Conservation (phyloP, 495 filamentous ascomycete species). For the Aeminium ludgeri region DNA sequence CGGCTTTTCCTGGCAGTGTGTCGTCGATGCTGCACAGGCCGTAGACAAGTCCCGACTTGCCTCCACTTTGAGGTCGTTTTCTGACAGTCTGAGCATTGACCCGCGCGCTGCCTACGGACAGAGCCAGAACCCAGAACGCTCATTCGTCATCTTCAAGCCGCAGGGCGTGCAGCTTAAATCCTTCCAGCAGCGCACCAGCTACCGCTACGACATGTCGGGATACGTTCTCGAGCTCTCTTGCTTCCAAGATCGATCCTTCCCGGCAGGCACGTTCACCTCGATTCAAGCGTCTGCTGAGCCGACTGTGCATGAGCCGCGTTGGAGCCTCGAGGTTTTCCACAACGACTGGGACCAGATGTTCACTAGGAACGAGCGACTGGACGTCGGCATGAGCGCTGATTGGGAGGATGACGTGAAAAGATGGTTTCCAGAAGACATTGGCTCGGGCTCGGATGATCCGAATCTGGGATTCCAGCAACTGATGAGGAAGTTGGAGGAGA, state of each 20-base stretch:
- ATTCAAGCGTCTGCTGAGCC: background rate
- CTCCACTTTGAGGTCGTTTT: conserved; percentile 1
- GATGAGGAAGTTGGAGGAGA: conserved; percentile 11
- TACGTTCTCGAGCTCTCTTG: conserved; percentile 13
- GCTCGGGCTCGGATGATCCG: background rate
- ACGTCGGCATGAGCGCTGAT: conserved; percentile 6
- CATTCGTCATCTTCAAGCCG: conserved; percentile 7
- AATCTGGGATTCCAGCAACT: conserved; percentile 4
- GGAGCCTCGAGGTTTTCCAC: conserved; percentile 13
- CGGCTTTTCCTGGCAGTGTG: conserved; percentile 15
- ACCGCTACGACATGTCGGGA: conserved; percentile 8
- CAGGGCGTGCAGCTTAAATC: conserved; percentile 1
- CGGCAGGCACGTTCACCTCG: background rate
- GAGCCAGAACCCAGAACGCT: background rate
- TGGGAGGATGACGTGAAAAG: conserved; percentile 7
- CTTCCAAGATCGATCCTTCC: conserved; percentile 7
- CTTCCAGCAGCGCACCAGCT: conserved; percentile 11
- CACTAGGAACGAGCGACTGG: conserved; percentile 7
- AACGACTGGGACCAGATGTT: conserved; percentile 13
- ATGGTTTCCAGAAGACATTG: conserved; percentile 14
- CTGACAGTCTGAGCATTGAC: conserved; percentile 1
- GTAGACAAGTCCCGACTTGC: conserved; percentile 13
- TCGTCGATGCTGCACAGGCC: conserved; percentile 7
- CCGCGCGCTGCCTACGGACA: background rate
- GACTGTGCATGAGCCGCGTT: conserved; percentile 14